phyloP scores from a whole-genome alignment of 1,139 yeast species.

The Lipomyces yarrowii region DNA sequence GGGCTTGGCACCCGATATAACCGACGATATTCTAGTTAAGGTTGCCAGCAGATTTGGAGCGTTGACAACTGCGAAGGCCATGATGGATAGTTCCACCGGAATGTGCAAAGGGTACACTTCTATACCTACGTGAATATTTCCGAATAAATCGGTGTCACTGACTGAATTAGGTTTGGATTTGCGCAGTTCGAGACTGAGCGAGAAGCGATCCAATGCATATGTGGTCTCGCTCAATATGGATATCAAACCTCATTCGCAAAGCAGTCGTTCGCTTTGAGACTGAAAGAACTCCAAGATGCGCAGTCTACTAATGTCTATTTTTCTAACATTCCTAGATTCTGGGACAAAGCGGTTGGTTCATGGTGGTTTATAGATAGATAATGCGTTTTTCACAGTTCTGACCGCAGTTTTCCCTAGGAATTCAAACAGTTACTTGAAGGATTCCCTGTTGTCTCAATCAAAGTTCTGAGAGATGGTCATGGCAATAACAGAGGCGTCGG shows the following conservation, averaged over 20 bases:
- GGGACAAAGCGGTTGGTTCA: constrained; percentile 31
- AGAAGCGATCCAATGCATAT: constrained; percentile 34
- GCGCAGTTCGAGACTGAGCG: constrained; percentile 34
- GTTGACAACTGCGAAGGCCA: constrained; percentile 35
- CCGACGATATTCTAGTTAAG: constrained; percentile 33
- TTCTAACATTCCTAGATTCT: constrained; percentile 34
- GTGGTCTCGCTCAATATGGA: constrained; percentile 34
- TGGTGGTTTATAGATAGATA: neutral
- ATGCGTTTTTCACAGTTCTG: neutral
- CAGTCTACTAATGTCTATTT: constrained; percentile 36
- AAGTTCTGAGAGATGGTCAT: constrained; percentile 34
- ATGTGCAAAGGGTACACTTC: constrained; percentile 33
- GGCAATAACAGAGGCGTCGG: constrained; percentile 36
- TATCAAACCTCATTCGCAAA: constrained; percentile 37
- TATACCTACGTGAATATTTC: neutral
- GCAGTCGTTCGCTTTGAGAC: constrained; percentile 36
- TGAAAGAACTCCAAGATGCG: constrained; percentile 35
- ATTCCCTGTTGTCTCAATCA: constrained; percentile 33
- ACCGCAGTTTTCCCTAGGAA: constrained; percentile 24
- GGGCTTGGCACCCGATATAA: constrained; percentile 36
- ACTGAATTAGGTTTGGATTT: constrained; percentile 32
- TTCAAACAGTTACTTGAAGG: constrained; percentile 32
- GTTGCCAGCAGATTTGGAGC: constrained; percentile 34
- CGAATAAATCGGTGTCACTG: neutral
- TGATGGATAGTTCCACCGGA: constrained; percentile 34